phyloP scores from a whole-genome alignment of 306 rosid genomes.

The Medicago arabica region DNA sequence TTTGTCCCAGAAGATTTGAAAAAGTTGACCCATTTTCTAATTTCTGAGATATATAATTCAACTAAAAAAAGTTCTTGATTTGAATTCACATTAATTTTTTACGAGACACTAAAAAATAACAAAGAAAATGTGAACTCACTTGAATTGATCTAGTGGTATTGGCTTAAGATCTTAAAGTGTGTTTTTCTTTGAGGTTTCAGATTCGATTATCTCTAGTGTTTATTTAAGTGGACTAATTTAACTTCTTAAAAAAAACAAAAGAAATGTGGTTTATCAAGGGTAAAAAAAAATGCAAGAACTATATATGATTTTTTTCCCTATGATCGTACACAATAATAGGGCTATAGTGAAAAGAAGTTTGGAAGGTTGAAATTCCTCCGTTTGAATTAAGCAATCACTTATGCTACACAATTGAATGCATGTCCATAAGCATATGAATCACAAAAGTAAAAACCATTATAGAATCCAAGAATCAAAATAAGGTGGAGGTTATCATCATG shows the following conservation, averaged over 20 bases:
- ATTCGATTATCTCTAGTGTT: no score
- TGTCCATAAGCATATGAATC: constrained; percentile 44
- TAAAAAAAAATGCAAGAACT: background rate
- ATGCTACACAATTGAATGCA: constrained; percentile 46
- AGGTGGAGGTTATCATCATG: constrained; percentile 51
- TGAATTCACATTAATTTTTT: no score
- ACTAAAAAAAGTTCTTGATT: background rate
- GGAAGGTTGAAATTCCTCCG: constrained; percentile 43
- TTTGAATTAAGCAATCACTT: constrained; percentile 37
- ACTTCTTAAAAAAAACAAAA: no score
- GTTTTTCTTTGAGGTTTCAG: no score
- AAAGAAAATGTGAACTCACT: no score
- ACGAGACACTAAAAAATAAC: no score
- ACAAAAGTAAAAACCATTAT: constrained; percentile 44
- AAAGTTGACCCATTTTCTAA: background rate
- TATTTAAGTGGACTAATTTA: no score
- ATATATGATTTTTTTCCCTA: background rate
- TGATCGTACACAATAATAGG: background rate
- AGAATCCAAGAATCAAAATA: constrained; percentile 41
- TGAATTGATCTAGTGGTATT: no score
- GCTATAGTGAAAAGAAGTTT: constrained; percentile 29
- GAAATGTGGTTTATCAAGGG: background rate
- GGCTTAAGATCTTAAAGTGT: no score
- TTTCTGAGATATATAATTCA: constrained; percentile 17
- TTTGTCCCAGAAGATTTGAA: constrained; percentile 25